Base-by-base conservation (phyloP, 2,329 filamentous ascomycete genomes). In the Diplodia mutila region DNA sequence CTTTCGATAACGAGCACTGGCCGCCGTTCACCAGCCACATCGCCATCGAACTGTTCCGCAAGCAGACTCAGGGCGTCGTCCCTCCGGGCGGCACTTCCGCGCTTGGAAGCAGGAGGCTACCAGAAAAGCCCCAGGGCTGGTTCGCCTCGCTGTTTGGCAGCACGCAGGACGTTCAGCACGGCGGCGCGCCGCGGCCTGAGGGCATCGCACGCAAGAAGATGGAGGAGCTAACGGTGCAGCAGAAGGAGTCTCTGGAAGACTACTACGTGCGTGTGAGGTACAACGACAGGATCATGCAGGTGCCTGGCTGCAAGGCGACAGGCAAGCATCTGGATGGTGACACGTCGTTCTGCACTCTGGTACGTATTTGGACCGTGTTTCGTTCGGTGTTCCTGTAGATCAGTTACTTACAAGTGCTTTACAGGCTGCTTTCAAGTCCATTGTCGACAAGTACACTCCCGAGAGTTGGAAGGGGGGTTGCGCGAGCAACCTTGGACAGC, bases 11-110 rank as follows among this genome's bases (percentile, higher is more conserved):
- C 57, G 80, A 84, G 69, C 85, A 85, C 42, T 99, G 95, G 95
- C 95, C 95, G 0, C 94, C 93, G 0, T 99, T 94, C 75, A 97
- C 94, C 0, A 94, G 91, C 72, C 93, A 96, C 73, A 86, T 99
- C 71, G 94, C 95, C 37, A 84, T 99, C 66, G 95, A 99, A 79
- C 85, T 98, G 69, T 97, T 98, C 83, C 88, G 86, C 49, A 85
- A 87, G 71, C 80, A 49, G 77, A 53, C 7, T 27, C 52, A 74
- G 51, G 65, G 72, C 3, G 71, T 73, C 34, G 71, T 77, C 18
- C 69, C 75, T n/a, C 59, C 72, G 25, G 59, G 70, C 21, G 66
- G 74, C n/a, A 51, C 75, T 4, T 39, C 55, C 5, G 16, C 46
- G 14, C 46, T 46, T n/a, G 32, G 48, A 18, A 46, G 18, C 21